Evolutionary conservation across 78 protist species (phyloP).

Genomic region (Dictyostelium intermedium): DNA sequence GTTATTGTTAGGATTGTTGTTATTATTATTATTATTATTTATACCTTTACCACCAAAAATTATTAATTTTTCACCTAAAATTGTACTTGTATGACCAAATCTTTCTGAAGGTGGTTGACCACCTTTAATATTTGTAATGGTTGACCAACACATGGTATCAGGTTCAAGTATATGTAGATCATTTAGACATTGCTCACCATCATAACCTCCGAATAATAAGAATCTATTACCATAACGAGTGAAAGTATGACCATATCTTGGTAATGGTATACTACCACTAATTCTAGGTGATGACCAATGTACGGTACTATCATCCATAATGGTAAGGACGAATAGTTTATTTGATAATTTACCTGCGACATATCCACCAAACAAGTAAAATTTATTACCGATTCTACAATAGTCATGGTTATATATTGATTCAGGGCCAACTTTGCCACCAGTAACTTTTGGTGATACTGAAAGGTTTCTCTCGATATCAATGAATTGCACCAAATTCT

Average conservation of each 20-base stretch:
- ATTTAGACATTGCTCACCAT: slow-evolving; percentile 27
- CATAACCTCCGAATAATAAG: slow-evolving; percentile 58
- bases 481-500: slow-evolving; percentile 38
- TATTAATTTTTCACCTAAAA: slow-evolving; percentile 60
- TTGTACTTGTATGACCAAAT: slow-evolving; percentile 59
- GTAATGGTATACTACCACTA: slow-evolving; percentile 19
- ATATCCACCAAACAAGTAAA: slow-evolving; percentile 67
- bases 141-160: slow-evolving; percentile 67
- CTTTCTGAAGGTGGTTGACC: slow-evolving; percentile 53
- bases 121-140: background rate
- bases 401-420: slow-evolving; percentile 49
- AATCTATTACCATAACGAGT: slow-evolving; percentile 70
- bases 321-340: slow-evolving; percentile 44
- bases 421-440: slow-evolving; percentile 54
- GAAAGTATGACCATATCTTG: slow-evolving; percentile 63
- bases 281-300: slow-evolving; percentile 74
- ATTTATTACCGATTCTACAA: slow-evolving; percentile 75
- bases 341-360: slow-evolving; percentile 45
- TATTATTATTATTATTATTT: background rate
- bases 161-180: slow-evolving; percentile 49
- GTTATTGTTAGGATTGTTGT: background rate
- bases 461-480: slow-evolving; percentile 51
- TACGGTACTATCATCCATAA: slow-evolving; percentile 65
- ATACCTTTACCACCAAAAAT: slow-evolving; percentile 46
- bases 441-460: slow-evolving; percentile 57